Conservation (phyloP, 345 rosid genomes). For the Laguncularia racemosa region DNA sequence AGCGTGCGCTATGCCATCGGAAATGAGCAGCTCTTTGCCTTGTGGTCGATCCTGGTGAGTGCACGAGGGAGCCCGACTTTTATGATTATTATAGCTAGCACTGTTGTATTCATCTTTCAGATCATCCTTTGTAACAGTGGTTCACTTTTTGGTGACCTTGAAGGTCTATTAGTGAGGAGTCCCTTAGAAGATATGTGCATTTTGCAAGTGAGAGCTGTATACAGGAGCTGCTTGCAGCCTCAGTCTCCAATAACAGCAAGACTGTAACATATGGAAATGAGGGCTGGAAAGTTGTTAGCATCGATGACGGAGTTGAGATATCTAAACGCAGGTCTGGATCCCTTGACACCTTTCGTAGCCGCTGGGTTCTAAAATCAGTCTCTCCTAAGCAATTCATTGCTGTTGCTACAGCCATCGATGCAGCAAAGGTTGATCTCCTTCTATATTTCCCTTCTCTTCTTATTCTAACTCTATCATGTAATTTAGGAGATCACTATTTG, state of each 20-base stretch:
- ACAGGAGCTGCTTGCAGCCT: conserved; percentile 67
- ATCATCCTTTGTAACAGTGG: background rate
- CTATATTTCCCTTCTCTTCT: background rate
- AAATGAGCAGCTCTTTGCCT: conserved; percentile 8
- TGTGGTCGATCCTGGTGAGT: conserved; percentile 6
- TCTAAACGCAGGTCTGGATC: conserved; percentile 59
- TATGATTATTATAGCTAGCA: background rate
- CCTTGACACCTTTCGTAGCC: conserved; percentile 60
- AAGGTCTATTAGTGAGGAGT: conserved; percentile 79
- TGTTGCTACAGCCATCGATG: conserved; percentile 77
- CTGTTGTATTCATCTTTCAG: background rate
- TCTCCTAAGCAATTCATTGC: conserved; percentile 59
- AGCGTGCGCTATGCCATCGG: background rate
- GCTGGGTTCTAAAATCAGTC: conserved; percentile 59
- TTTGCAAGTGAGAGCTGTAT: conserved; percentile 78
- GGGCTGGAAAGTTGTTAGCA: conserved; percentile 52
- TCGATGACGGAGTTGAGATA: conserved; percentile 58
- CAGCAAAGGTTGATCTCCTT: conserved; percentile 45
- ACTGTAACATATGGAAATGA: conserved; percentile 35
- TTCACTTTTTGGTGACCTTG: background rate
- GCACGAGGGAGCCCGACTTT: background rate
- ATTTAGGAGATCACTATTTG: no score
- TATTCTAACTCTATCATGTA: no score
- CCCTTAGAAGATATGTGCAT: conserved; percentile 61
- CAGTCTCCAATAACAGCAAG: conserved; percentile 33